Base-by-base conservation (phyloP, 2,329 filamentous ascomycete species). In the Eurotiales sp. region DNA sequence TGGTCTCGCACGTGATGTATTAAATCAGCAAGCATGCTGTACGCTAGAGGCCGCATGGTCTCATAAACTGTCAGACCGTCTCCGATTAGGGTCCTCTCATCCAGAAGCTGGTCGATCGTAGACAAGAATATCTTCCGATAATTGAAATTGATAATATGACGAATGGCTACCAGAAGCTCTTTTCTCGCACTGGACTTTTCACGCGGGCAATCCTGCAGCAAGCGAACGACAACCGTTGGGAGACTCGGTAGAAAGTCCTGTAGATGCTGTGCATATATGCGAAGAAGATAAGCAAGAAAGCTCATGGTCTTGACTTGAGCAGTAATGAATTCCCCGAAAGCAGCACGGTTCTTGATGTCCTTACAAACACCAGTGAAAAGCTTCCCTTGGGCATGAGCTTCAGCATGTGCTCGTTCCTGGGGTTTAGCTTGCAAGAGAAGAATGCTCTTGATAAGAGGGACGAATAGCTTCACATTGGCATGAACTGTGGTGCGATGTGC, bases 241-340 rank as follows among this genome's bases (percentile, higher is more conserved):
- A 99, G 75, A 0, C 84, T 86, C 0, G 85, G 86, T 23, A 99
- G 74, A 61, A 99, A 97, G 60, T 99, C 93, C 10, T 84, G 83
- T 8, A 99, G 75, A 58, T 96, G 88, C 52, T 87, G 86, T 2
- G 90, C 85, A 68, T 96, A 95, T 43, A 95, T 87, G 39, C 93
- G 79, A 11, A 99, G 79, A 0, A 99, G 75, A 64, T 97, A 99
- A 1, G 95, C 95, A 59, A 99, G 70, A 63, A 99, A 99, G 63
- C 91, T 97, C 92, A 99, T 97, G 0, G 92, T 97, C 76, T 99
- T 97, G 14, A 99, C 93, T 68, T 99, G 95, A 1, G 92, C 90
- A 0, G 90, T 97, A 58, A 99, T 95, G 59, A 97, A 95, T 62
- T 99, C 95, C 30, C 92, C 93, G 73, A 97, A 99, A 0, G 91